Percentiles rank a stretch among this genome's conserved stretches.
phyloP scores from a whole-genome alignment of 768 basidiomycete species.

The Leccinum arenicola region DNA sequence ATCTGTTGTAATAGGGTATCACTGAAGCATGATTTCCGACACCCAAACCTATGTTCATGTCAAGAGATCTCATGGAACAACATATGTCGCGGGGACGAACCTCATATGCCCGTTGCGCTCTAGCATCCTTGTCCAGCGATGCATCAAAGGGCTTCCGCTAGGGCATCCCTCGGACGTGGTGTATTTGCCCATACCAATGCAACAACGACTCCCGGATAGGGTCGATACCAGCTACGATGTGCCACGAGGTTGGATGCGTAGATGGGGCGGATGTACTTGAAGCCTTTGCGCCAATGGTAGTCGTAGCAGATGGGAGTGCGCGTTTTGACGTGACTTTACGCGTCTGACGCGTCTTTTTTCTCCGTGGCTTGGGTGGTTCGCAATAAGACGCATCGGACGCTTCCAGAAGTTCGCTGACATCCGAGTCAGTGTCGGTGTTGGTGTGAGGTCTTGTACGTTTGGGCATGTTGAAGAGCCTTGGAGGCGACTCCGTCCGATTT shows the following conservation, averaged over 20 bases:
- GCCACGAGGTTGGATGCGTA: slow-evolving; percentile 46
- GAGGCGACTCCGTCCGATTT: background rate
- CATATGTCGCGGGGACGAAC: slow-evolving; percentile 37
- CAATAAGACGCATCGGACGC: slow-evolving; percentile 25
- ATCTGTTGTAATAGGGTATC: slow-evolving; percentile 89
- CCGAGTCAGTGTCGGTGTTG: slow-evolving; percentile 12
- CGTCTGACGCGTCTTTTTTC: slow-evolving; percentile 18
- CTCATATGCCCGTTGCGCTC: slow-evolving; percentile 89
- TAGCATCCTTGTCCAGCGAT: slow-evolving; percentile 50
- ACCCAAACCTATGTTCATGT: slow-evolving; percentile 65
- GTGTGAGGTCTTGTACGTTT: slow-evolving; percentile 26
- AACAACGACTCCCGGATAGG: slow-evolving; percentile 50
- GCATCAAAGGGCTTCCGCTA: slow-evolving; percentile 79
- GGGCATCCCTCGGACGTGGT: slow-evolving; percentile 77
- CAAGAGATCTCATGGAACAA: background rate
- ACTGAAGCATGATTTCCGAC: slow-evolving; percentile 93
- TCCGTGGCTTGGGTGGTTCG: slow-evolving; percentile 8
- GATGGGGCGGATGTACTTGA: background rate
- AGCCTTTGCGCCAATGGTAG: background rate
- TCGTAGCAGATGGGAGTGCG: background rate
- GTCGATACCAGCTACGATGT: slow-evolving; percentile 41
- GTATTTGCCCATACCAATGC: slow-evolving; percentile 70
- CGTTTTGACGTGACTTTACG: slow-evolving; percentile 16
- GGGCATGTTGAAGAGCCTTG: slow-evolving; percentile 19
- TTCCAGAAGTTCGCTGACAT: slow-evolving; percentile 9